Base-by-base conservation (phyloP, 768 basidiomycete genomes). In the Hericium alpestre region DNA sequence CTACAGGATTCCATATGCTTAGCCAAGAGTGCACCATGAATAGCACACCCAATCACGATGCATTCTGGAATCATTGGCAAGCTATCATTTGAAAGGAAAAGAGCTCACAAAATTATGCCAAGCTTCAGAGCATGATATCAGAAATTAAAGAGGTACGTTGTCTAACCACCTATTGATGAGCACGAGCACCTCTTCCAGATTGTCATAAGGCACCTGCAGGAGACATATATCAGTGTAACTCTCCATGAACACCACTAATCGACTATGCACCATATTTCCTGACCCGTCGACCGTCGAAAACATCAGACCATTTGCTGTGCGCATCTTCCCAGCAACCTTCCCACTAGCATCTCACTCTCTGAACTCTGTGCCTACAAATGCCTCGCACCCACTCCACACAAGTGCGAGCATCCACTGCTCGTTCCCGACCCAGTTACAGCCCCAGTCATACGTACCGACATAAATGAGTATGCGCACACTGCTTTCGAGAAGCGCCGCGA, bases 361-460 rank as follows among this genome's bases (percentile, higher is more conserved):
- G 65, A 82, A 68, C 9, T 70, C 64, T 48, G 76, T 64, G n/a
- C 61, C 61, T 0, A 62, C 68, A 68, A 81, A 87, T 12, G 67
- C 78, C 6, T 70, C 66, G 49, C 77, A 67, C 2, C 81, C 79
- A 22, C 74, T 76, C 86, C 86, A 88, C 27, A 83, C 76, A 43
- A 87, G 66, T 4, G 66, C 72, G 32, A 77, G 70, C 13, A 80
- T 77, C 83, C 82, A 86, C 20, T 71, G 69, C 66, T 83, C 79
- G 64, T 85, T 86, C 0, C 81, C 83, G 32, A 84, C 67, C 77
- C 78, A 81, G 64, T 86, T 86, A 64, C 79, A 80, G 23, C 77
- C 74, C 71, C 72, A 79, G 63, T 82, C 81, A 59, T 79, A 74
- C 41, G 73, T 74, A 5, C 81, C 82, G 41, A 76, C 78, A 64